A percentile compares a stretch with the other conserved stretches of the same genome.
Evolutionary conservation across 2,329 filamentous ascomycete species (phyloP).

Genomic region (Aspergillus pseudoterreus): DNA sequence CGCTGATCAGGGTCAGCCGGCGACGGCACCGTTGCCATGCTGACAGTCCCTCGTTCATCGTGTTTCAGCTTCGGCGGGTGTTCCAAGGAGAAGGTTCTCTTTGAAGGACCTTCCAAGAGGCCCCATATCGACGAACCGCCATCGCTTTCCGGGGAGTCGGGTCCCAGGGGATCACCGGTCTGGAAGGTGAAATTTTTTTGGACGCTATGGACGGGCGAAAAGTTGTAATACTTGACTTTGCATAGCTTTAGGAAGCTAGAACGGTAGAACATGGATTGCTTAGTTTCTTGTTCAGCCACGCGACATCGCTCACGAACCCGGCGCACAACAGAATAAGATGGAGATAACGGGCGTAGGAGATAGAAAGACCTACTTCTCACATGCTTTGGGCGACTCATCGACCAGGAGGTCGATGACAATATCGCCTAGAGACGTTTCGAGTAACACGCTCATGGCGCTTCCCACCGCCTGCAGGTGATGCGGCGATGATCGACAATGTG

Average conservation of each 20-base stretch:
- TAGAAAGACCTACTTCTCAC: constrained; percentile 70
- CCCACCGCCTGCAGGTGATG: constrained; percentile 10
- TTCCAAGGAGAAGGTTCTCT: constrained; percentile 77
- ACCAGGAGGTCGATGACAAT: constrained; percentile 91
- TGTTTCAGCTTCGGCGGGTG: constrained; percentile 88
- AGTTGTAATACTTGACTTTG: constrained; percentile 99
- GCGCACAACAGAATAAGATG: constrained; percentile 1
- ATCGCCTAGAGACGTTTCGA: constrained; percentile 90
- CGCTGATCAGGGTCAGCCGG: constrained; percentile 74
- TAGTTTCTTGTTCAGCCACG: constrained; percentile 56
- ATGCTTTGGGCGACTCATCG: constrained; percentile 83
- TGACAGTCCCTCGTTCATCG: constrained; percentile 83
- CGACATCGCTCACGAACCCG: constrained; percentile 24
- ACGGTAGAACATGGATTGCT: constrained; percentile 41
- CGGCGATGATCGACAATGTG: constrained; percentile 13
- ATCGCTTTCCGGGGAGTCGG: constrained; percentile 78
- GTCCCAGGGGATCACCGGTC: constrained; percentile 89
- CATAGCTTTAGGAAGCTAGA: constrained; percentile 93
- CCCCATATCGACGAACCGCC: constrained; percentile 94
- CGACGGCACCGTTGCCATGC: constrained; percentile 88
- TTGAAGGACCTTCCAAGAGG: constrained; percentile 64
- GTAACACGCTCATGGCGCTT: constrained; percentile 75
- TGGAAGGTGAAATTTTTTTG: constrained; percentile 97
- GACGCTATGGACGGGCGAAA: constrained; percentile 83
- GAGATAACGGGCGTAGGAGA: constrained; percentile 31